phyloP scores from a whole-genome alignment of 306 rosid species.

The Aeschynomene evenia region DNA sequence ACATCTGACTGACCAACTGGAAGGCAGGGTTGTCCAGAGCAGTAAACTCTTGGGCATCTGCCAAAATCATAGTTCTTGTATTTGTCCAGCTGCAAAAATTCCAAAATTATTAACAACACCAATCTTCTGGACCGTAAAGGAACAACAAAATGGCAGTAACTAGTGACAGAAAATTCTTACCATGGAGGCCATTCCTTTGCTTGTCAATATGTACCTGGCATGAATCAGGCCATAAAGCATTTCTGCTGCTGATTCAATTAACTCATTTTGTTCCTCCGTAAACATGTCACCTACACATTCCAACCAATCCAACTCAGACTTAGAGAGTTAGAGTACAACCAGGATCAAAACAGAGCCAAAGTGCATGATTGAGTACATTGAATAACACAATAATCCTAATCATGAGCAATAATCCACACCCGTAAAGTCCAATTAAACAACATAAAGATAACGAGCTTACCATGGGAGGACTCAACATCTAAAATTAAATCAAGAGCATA shows the following conservation, averaged over 20 bases:
- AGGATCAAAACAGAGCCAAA: neutral
- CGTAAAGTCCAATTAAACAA: neutral
- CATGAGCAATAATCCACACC: neutral
- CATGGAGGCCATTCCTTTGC: slow-evolving; percentile 97
- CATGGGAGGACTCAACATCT: slow-evolving; percentile 98
- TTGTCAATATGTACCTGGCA: slow-evolving; percentile 84
- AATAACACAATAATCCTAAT: too few relatives aligned
- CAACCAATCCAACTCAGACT: slow-evolving; percentile 12
- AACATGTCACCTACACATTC: slow-evolving; percentile 79
- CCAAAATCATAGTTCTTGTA: slow-evolving; percentile 95
- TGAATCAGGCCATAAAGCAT: slow-evolving; percentile 98
- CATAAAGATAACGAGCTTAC: slow-evolving; percentile 39
- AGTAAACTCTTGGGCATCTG: slow-evolving; percentile 96
- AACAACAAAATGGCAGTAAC: neutral
- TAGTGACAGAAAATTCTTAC: slow-evolving; percentile 39
- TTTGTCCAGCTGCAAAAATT: slow-evolving; percentile 71
- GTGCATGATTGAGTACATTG: too few relatives aligned
- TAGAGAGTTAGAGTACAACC: too few relatives aligned
- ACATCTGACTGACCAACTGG: slow-evolving; percentile 98
- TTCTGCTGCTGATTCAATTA: slow-evolving; percentile 96
- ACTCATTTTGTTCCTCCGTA: slow-evolving; percentile 96
- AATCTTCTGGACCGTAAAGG: neutral
- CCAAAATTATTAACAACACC: slow-evolving; percentile 14
- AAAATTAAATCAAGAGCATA: slow-evolving; percentile 95
- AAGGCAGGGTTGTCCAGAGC: slow-evolving; percentile 98